Conservation (phyloP, 306 rosid genomes). For the Vigna reflexopilosa region DNA sequence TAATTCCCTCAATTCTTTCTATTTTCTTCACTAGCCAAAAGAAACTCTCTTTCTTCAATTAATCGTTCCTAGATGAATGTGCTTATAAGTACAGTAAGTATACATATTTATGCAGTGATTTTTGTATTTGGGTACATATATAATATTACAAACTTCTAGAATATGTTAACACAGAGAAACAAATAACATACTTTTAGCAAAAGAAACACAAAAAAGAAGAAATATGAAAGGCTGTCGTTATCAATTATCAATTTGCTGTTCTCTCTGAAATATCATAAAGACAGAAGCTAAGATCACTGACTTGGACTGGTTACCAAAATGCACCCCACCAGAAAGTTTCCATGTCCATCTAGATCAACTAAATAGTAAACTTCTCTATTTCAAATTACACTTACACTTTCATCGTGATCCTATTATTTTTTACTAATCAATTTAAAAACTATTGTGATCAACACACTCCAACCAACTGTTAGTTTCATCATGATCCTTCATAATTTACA, state of each 20-base stretch:
- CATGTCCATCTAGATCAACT: constrained; percentile 22
- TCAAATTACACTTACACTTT: not conserved
- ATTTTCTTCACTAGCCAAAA: too few relatives aligned
- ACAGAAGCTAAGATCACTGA: constrained; percentile 21
- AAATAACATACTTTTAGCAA: not conserved
- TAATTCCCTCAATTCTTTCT: too few relatives aligned
- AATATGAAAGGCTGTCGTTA: constrained; percentile 27
- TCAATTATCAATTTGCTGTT: constrained; percentile 22
- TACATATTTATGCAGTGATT: too few relatives aligned
- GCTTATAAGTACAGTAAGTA: too few relatives aligned
- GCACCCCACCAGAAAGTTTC: constrained; percentile 29
- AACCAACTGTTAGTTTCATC: not conserved
- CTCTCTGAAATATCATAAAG: not conserved
- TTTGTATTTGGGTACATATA: not conserved
- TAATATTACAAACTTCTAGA: not conserved
- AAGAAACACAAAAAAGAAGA: constrained; percentile 7
- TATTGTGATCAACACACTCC: too few relatives aligned
- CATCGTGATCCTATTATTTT: not conserved
- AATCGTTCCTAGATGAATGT: not conserved
- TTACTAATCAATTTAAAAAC: too few relatives aligned
- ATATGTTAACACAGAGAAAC: constrained; percentile 19
- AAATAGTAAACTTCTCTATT: constrained; percentile 13
- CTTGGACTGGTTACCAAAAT: constrained; percentile 34
- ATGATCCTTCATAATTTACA: not conserved
- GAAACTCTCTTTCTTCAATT: not conserved